These are phyloP conservation scores for Zymoseptoria pseudotritici DNA, from an alignment of 2,329 filamentous ascomycete genomes.

Conservation along the genomic window DNA sequence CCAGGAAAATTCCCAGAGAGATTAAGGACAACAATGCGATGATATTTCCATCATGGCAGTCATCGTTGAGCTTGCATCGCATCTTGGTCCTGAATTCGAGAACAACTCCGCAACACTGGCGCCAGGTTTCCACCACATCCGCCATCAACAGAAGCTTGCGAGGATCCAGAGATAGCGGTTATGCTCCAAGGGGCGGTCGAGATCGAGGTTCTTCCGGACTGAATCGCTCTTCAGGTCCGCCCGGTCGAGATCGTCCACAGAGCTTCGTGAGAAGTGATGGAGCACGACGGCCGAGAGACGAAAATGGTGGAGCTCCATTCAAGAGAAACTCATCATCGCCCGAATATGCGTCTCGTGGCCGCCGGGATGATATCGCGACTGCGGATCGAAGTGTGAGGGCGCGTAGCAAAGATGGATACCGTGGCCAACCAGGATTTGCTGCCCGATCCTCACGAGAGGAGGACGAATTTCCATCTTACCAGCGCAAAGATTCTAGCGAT, in stretches of 20 bases:
- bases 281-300: not conserved
- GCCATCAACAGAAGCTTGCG: constrained; percentile 63
- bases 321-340: not conserved
- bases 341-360: not conserved
- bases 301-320: not conserved
- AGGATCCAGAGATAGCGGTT: constrained; percentile 13
- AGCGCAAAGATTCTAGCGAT: not conserved
- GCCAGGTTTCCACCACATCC: constrained; percentile 54
- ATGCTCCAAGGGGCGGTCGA: constrained; percentile 10
- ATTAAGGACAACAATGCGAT: constrained; percentile 1
- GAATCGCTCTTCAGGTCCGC: not conserved
- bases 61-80: constrained; percentile 8
- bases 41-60: constrained; percentile 6
- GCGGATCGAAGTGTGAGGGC: not conserved
- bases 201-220: constrained; percentile 1
- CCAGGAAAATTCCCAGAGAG: not conserved
- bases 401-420: not conserved
- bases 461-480: not conserved
- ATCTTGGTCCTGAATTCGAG: not conserved
- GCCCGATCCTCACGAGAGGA: not conserved
- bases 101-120: constrained; percentile 17
- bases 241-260: not conserved
- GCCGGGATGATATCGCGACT: not conserved
- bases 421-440: not conserved
- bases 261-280: not conserved